Evolutionary conservation across 2,329 filamentous ascomycete genomes (phyloP).

Genomic region (Proliferodiscus dingleyae): DNA sequence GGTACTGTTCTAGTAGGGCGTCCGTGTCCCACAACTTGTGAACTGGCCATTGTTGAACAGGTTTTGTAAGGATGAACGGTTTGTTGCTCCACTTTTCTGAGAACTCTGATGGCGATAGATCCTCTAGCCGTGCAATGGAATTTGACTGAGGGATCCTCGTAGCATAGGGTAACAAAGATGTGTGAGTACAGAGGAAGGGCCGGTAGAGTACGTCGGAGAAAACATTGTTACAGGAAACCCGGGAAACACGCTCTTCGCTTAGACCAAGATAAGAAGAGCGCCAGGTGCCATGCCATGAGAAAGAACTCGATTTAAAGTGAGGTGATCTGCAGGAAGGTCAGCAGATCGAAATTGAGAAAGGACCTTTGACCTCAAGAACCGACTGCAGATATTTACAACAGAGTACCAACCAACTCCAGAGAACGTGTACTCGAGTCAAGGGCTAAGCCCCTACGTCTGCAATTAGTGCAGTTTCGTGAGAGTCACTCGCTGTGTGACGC

Average conservation of each 20-base stretch:
- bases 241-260: constrained; percentile 44
- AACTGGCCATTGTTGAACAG: constrained; percentile 77
- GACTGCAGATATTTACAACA: no score
- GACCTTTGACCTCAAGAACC: no score
- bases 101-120: constrained; percentile 70
- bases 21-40: constrained; percentile 69
- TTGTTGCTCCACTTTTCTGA: constrained; percentile 68
- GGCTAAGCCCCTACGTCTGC: no score
- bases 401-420: no score
- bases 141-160: constrained; percentile 69
- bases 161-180: constrained; percentile 61
- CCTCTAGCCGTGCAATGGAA: constrained; percentile 62
- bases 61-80: constrained; percentile 82
- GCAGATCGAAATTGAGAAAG: no score
- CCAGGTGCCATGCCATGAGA: constrained; percentile 76
- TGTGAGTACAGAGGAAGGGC: constrained; percentile 83
- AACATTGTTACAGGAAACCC: constrained; percentile 68
- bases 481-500: no score
- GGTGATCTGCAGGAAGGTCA: constrained; percentile 23
- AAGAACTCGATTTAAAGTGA: constrained; percentile 28
- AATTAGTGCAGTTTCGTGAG: no score
- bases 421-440: no score
- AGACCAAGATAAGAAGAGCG: constrained; percentile 69
- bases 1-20: constrained; percentile 59
- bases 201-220: constrained; percentile 89